phyloP scores from a whole-genome alignment of 1,139 yeast genomes.

The Hyphopichia fennica region DNA sequence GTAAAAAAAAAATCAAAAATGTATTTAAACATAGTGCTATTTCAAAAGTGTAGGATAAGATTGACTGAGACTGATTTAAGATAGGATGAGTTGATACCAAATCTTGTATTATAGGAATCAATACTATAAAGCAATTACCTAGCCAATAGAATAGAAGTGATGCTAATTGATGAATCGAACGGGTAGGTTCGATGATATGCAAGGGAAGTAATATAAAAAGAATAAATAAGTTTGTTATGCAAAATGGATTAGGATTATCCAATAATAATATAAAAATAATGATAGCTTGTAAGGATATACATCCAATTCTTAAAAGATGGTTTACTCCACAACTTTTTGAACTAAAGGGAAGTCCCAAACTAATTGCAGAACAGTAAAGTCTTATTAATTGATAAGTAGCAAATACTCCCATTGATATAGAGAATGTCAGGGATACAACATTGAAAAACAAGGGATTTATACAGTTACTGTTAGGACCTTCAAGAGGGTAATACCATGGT shows the following conservation, averaged over 20 bases:
- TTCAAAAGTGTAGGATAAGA: slow-evolving; percentile 8
- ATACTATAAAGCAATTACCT: not conserved
- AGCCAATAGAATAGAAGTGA: slow-evolving; percentile 2
- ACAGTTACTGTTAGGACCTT: not conserved
- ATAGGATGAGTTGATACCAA: not conserved
- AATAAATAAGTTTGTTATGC: not conserved
- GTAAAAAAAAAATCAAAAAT: slow-evolving; percentile 11
- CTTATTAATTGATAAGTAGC: not conserved
- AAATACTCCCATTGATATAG: not conserved
- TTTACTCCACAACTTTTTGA: slow-evolving; percentile 1
- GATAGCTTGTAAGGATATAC: not conserved
- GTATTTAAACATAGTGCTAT: slow-evolving; percentile 8
- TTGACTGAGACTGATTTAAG: slow-evolving; percentile 6
- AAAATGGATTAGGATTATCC: not conserved
- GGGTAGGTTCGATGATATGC: slow-evolving; percentile 1
- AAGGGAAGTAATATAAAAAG: slow-evolving; percentile 10
- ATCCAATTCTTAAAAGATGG: not conserved
- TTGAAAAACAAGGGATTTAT: not conserved
- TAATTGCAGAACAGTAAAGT: not conserved
- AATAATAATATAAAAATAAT: not conserved
- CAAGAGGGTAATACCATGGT: not conserved
- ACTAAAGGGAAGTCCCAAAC: not conserved
- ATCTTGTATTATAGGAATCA: not conserved
- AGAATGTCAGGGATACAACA: not conserved
- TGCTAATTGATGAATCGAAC: slow-evolving; percentile 2